Evolutionary conservation across 306 rosid genomes (phyloP), one percentile per base, ranked within the genome.

Genomic region (Corylus heterophylla): DNA sequence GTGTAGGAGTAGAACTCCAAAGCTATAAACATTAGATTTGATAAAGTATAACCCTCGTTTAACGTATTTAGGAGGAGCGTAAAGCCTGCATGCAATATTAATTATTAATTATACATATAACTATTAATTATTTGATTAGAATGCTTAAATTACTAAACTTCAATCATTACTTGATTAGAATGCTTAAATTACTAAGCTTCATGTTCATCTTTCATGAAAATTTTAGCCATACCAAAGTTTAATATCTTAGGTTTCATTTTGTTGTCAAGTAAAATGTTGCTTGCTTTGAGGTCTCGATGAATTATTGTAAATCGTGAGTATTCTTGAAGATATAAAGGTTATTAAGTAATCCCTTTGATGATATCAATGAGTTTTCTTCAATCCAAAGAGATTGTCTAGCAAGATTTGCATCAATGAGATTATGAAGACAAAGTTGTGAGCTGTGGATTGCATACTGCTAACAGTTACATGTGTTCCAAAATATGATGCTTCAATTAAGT

Each of bases 211-310:
- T 79, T 79, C 3, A 35, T 20, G 3, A 84, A 84, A 52, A 76
- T 76, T 76, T 49, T 76, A 4, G 82, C 80, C 76, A 84, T 81
- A 1, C 86, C 84, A 69, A 84, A 86, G 56, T 84, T 80, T 13
- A 82, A 81, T 0, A 87, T 84, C 62, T 87, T 84, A 1, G 59
- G 59, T 47, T 63, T 84, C 80, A 82, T 76, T 9, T 79, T 78
- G 0, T 44, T 0, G 20, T 76, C 81, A 7, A 74, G 16, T 54
- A 78, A 83, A 44, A 86, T 84, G 62, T 83, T 86, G 61, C 85
- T 75, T n/a, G n/a, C n/a, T n/a, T n/a, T 84, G 4, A 87, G 0
- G 45, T 82, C 84, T 7, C 78, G 63, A 12, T 84, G 86, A 6
- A 84, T 73, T 16, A 87, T 81, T 7, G 80, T 81, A 12, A 86